Percentiles rank a stretch among this genome's conserved stretches.
Evolutionary conservation across 192 early-diverging fungal genomes (phyloP).

Genomic region (Coemansia sp.): DNA sequence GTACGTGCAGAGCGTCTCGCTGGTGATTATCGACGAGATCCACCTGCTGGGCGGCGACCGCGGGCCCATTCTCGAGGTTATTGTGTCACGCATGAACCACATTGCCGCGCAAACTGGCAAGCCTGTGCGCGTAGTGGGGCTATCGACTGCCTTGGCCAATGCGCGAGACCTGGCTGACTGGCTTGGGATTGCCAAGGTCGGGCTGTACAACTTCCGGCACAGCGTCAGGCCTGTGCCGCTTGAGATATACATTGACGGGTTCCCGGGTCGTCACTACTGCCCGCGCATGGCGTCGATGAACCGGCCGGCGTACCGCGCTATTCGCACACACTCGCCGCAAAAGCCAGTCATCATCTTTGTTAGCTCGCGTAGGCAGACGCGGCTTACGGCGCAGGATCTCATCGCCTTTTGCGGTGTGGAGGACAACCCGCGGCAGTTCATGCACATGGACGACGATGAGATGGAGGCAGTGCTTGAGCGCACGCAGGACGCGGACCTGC

Average conservation of each 20-base stretch:
- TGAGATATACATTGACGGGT: slow-evolving; percentile 96
- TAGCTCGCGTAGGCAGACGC: slow-evolving; percentile 93
- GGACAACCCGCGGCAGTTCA: slow-evolving; percentile 86
- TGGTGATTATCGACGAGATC: slow-evolving; percentile 98
- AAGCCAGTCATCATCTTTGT: slow-evolving; percentile 99
- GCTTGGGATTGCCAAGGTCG: slow-evolving; percentile 83
- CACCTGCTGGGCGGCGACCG: slow-evolving; percentile 95
- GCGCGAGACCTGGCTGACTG: slow-evolving; percentile 94
- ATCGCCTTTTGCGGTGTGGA: slow-evolving; percentile 91
- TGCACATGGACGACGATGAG: slow-evolving; percentile 78
- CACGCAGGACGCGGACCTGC: slow-evolving; percentile 78
- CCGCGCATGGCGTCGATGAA: slow-evolving; percentile 99
- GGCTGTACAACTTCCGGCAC: slow-evolving; percentile 95
- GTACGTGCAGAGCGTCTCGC: slow-evolving; percentile 83
- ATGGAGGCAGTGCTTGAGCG: slow-evolving; percentile 67
- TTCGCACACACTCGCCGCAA: slow-evolving; percentile 87
- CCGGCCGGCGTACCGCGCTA: slow-evolving; percentile 92
- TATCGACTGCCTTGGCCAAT: slow-evolving; percentile 96
- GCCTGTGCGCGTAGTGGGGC: slow-evolving; percentile 86
- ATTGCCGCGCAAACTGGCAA: slow-evolving; percentile 76
- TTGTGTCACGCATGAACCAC: slow-evolving; percentile 98
- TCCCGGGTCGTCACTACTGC: slow-evolving; percentile 95
- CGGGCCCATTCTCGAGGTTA: slow-evolving; percentile 95
- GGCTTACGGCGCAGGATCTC: slow-evolving; percentile 94
- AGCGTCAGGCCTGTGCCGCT: slow-evolving; percentile 96